These are phyloP conservation scores for Euryodendron excelsum DNA, from an alignment of 148 eudicot genomes.

Conservation along the genomic window DNA sequence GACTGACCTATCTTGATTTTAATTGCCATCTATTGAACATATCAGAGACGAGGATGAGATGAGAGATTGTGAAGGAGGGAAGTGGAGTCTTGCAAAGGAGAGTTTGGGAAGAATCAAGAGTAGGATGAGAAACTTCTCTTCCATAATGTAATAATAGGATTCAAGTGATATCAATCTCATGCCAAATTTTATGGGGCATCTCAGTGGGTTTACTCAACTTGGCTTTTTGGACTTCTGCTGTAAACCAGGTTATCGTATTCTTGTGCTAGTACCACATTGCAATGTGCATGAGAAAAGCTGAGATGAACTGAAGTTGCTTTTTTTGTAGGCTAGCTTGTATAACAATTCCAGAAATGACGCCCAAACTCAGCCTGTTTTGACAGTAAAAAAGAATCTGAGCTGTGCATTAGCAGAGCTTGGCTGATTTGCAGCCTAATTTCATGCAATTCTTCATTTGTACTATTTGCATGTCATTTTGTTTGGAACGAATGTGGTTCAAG, in stretches of 20 bases:
- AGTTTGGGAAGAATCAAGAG: not conserved
- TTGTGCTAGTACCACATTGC: not conserved
- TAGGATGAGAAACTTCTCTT: not conserved
- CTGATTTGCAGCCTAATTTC: not conserved
- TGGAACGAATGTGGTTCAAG: not conserved
- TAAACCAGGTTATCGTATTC: not conserved
- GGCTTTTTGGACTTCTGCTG: not conserved
- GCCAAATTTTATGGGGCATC: not conserved
- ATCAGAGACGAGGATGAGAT: too few species aligned
- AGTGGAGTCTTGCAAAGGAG: not conserved
- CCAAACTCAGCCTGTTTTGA: not conserved
- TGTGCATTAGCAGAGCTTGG: not conserved
- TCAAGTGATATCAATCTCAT: not conserved
- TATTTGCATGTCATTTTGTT: not conserved
- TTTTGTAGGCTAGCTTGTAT: too few species aligned
- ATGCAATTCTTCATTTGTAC: not conserved
- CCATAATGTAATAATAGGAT: not conserved
- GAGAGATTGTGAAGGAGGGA: not conserved
- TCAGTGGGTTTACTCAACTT: not conserved
- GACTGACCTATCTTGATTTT: not conserved
- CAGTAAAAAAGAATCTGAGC: not conserved
- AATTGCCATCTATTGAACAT: too few species aligned
- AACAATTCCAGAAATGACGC: too few species aligned
- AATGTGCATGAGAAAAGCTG: not conserved
- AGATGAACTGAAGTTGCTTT: not conserved